Conservation (phyloP, 2,329 filamentous ascomycete species). For the Nannizziopsis arthrosporioides region DNA sequence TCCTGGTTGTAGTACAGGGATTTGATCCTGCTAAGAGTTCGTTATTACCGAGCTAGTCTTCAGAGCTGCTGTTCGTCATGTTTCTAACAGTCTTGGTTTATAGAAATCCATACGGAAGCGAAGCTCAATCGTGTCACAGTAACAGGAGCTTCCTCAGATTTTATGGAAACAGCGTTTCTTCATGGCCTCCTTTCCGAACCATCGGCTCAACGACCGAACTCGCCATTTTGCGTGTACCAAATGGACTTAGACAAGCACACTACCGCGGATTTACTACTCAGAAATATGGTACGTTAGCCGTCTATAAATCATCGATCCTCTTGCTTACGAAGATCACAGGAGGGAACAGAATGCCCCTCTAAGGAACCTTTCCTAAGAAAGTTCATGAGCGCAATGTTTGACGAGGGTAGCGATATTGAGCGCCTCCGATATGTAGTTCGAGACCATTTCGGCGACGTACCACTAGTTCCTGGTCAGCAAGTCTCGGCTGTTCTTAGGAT, state of each 20-base stretch:
- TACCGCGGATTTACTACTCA: neutral
- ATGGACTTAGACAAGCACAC: neutral
- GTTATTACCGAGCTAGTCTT: neutral
- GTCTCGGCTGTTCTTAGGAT: slow-evolving; percentile 4
- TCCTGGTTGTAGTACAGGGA: slow-evolving; percentile 41
- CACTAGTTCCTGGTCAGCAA: neutral
- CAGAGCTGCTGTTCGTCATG: neutral
- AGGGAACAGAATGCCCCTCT: slow-evolving; percentile 3
- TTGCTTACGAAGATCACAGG: slow-evolving; percentile 1
- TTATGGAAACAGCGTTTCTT: slow-evolving; percentile 2
- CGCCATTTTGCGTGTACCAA: slow-evolving; percentile 6
- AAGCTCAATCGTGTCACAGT: neutral
- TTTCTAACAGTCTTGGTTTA: neutral
- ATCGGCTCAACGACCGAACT: neutral
- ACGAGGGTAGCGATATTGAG: neutral
- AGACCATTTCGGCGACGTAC: neutral
- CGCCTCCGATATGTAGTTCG: neutral
- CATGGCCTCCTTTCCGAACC: slow-evolving; percentile 2
- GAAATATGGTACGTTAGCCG: slow-evolving; percentile 4
- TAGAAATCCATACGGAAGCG: neutral
- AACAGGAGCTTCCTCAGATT: neutral
- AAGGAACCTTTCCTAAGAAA: neutral
- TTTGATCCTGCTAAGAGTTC: slow-evolving; percentile 50
- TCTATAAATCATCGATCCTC: neutral
- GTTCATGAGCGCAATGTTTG: neutral